phyloP scores from a whole-genome alignment of 495 filamentous ascomycete species.

The Trichoderma gamsii region DNA sequence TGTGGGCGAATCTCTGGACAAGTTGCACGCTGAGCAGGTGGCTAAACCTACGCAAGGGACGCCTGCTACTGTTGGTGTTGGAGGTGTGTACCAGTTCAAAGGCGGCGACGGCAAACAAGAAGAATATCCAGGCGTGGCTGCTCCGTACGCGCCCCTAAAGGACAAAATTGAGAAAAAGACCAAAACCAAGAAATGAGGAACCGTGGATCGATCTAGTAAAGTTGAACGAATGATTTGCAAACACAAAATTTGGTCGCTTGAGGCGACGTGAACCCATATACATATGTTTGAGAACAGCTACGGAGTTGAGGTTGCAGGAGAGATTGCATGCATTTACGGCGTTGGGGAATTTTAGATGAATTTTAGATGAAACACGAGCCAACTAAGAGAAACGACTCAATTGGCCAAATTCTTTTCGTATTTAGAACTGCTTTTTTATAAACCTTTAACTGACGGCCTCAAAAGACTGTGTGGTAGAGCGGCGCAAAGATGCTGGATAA shows the following conservation, averaged over 20 bases:
- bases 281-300: not conserved
- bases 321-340: constrained; percentile 4
- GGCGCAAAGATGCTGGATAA: too few species aligned
- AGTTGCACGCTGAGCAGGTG: constrained; percentile 73
- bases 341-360: constrained; percentile 16
- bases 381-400: not conserved
- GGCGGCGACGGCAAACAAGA: constrained; percentile 31
- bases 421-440: not conserved
- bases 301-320: not conserved
- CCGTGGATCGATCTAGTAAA: not conserved
- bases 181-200: constrained; percentile 31
- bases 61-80: constrained; percentile 36
- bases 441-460: too few species aligned
- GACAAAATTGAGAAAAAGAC: constrained; percentile 57
- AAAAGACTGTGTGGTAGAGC: too few species aligned
- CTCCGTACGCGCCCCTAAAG: constrained; percentile 65
- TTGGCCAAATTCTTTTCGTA: not conserved
- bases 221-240: not conserved
- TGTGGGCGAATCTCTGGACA: constrained; percentile 72
- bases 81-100: constrained; percentile 37
- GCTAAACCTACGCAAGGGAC: constrained; percentile 54
- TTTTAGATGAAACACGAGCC: constrained; percentile 9
- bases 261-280: not conserved
- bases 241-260: not conserved
- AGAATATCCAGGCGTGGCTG: constrained; percentile 52